Evolutionary conservation across 192 early-diverging fungal species (phyloP).

Genomic region (Rhizoclosmatium sp.): DNA sequence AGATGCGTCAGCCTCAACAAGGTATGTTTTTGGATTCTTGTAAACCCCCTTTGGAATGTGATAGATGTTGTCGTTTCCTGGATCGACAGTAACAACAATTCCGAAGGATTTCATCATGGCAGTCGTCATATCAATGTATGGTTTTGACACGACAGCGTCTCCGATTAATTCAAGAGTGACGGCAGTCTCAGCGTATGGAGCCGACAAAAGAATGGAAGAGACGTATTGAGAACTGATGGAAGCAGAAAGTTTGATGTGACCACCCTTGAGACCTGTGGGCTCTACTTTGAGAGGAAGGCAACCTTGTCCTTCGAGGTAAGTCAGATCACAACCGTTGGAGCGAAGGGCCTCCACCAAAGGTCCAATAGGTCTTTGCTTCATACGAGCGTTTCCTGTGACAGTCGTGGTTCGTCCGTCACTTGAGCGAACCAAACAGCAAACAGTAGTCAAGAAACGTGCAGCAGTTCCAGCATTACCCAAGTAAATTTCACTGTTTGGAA

Average conservation of each 20-base stretch:
- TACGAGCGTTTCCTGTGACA: slow-evolving; percentile 94
- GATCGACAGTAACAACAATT: slow-evolving; percentile 61
- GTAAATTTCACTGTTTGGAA: slow-evolving; percentile 83
- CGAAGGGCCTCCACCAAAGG: slow-evolving; percentile 87
- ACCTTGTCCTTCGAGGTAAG: slow-evolving; percentile 80
- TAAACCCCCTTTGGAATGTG: slow-evolving; percentile 81
- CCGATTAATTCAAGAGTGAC: slow-evolving; percentile 87
- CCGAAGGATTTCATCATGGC: slow-evolving; percentile 98
- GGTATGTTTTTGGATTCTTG: slow-evolving; percentile 81
- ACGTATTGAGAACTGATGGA: slow-evolving; percentile 98
- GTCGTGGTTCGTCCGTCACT: slow-evolving; percentile 38
- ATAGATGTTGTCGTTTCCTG: slow-evolving; percentile 72
- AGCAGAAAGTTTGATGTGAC: slow-evolving; percentile 87
- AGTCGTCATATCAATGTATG: slow-evolving; percentile 99
- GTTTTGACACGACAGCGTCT: slow-evolving; percentile 94
- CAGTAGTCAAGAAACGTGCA: slow-evolving; percentile 90
- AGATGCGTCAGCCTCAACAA: slow-evolving; percentile 95
- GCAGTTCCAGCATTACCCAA: slow-evolving; percentile 98
- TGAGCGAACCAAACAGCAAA: slow-evolving; percentile 74
- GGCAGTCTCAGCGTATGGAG: slow-evolving; percentile 85
- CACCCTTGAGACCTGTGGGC: slow-evolving; percentile 86
- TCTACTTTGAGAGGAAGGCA: slow-evolving; percentile 86
- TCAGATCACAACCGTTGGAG: slow-evolving; percentile 79
- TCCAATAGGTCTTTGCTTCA: slow-evolving; percentile 96
- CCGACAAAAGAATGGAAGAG: slow-evolving; percentile 93